Evolutionary conservation across 495 filamentous ascomycete genomes (phyloP).

Genomic region (Xylaria grammica): DNA sequence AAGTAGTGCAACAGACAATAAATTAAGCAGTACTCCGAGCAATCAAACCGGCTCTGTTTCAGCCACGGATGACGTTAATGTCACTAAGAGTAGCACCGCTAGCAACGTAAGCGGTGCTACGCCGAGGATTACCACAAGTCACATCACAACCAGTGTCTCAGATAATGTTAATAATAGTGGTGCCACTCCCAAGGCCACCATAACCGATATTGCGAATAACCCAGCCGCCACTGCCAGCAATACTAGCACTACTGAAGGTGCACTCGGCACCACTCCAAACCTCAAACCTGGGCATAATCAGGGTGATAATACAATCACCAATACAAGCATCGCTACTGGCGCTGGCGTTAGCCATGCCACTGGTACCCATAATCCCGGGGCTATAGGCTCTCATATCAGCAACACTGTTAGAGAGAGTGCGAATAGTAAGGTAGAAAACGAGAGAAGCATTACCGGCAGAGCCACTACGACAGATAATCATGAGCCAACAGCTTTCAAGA

Average conservation of each 20-base stretch:
- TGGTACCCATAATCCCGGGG: not conserved
- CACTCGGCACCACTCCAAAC: not conserved
- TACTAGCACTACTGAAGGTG: not conserved
- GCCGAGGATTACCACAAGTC: not conserved
- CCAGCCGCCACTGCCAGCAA: not conserved
- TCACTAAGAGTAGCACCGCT: not conserved
- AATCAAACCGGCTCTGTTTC: not conserved
- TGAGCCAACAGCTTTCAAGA: slow-evolving; percentile 12
- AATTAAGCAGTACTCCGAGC: not conserved
- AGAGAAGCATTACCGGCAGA: slow-evolving; percentile 2
- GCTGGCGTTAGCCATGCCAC: not conserved
- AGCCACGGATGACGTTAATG: not conserved
- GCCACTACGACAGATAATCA: not conserved
- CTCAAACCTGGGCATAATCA: not conserved
- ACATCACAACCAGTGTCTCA: not conserved
- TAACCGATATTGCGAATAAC: not conserved
- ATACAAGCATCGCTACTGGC: not conserved
- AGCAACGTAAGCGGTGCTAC: not conserved
- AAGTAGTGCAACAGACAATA: not conserved
- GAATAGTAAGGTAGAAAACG: slow-evolving; percentile 8
- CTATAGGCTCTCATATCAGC: not conserved
- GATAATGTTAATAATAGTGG: not conserved
- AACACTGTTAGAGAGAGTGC: not conserved
- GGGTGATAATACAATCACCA: not conserved
- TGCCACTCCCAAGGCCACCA: not conserved